Conservation (phyloP, 2,329 filamentous ascomycete genomes). For the Colletotrichum viniferum region DNA sequence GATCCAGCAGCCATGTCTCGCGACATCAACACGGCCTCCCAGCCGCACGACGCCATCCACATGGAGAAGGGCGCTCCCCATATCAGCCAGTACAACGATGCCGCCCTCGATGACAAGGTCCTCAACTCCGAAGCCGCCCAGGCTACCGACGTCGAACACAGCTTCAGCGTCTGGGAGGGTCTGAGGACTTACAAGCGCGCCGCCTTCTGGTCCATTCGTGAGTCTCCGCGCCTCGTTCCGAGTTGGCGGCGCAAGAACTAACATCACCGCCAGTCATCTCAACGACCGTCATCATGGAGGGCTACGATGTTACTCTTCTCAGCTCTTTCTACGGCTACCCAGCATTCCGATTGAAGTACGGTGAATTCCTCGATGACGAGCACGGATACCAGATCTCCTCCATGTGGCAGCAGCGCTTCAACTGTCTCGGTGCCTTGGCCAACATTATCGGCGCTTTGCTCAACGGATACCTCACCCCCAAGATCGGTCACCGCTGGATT, state of each 20-base stretch:
- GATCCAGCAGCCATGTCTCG: slow-evolving; percentile 3
- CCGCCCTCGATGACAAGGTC: slow-evolving; percentile 38
- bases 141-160: slow-evolving; percentile 41
- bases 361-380: slow-evolving; percentile 34
- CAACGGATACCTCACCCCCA: slow-evolving; percentile 45
- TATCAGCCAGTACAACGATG: slow-evolving; percentile 35
- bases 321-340: slow-evolving; percentile 50
- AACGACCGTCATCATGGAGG: slow-evolving; percentile 55
- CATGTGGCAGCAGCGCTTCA: slow-evolving; percentile 56
- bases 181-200: slow-evolving; percentile 44
- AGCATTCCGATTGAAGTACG: slow-evolving; percentile 43
- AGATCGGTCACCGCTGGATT: slow-evolving; percentile 48
- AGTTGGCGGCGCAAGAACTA: not conserved
- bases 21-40: slow-evolving; percentile 5
- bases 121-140: slow-evolving; percentile 41
- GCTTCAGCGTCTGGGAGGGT: slow-evolving; percentile 35
- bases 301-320: slow-evolving; percentile 53
- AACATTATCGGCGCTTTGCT: slow-evolving; percentile 44
- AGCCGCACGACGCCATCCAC: slow-evolving; percentile 25
- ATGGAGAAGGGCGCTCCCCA: slow-evolving; percentile 34
- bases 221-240: slow-evolving; percentile 11
- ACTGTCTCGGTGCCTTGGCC: slow-evolving; percentile 35
- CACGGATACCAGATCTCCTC: slow-evolving; percentile 51
- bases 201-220: slow-evolving; percentile 43
- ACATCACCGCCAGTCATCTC: slow-evolving; percentile 38